phyloP scores from a whole-genome alignment of 1,139 yeast genomes.

The Hemisphaericaspora xylofermentans region DNA sequence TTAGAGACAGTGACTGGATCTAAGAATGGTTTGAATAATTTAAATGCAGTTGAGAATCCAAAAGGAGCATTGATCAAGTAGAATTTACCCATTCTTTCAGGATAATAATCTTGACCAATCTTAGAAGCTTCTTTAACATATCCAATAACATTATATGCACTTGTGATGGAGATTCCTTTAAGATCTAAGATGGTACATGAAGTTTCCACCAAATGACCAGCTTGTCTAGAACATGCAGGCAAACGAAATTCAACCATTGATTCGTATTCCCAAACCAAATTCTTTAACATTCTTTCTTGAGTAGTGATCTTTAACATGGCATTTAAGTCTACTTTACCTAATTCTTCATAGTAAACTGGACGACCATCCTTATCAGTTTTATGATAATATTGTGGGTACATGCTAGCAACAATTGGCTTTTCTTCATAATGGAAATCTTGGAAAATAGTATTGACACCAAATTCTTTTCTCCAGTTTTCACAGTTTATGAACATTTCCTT shows the following conservation, averaged over 20 bases:
- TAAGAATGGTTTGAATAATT: conserved; percentile 84
- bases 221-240: conserved; percentile 91
- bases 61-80: conserved; percentile 95
- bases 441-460: conserved; percentile 83
- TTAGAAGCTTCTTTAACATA: conserved; percentile 91
- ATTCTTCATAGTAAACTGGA: conserved; percentile 91
- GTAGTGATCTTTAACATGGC: conserved; percentile 93
- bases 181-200: conserved; percentile 94
- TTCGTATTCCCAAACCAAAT: conserved; percentile 97
- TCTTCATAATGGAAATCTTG: conserved; percentile 86
- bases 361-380: conserved; percentile 96
- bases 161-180: conserved; percentile 84
- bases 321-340: conserved; percentile 83
- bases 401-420: conserved; percentile 83
- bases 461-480: conserved; percentile 88
- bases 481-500: conserved; percentile 81
- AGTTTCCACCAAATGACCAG: conserved; percentile 80
- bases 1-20: conserved; percentile 98
- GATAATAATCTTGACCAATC: conserved; percentile 96
- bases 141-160: conserved; percentile 81
- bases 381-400: conserved; percentile 96
- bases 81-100: conserved; percentile 99
- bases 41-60: conserved; percentile 93
- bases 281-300: conserved; percentile 93
- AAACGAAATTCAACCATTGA: conserved; percentile 78